Evolutionary conservation across 2,329 filamentous ascomycete genomes (phyloP).

Genomic region (Raffaelea arxii): DNA sequence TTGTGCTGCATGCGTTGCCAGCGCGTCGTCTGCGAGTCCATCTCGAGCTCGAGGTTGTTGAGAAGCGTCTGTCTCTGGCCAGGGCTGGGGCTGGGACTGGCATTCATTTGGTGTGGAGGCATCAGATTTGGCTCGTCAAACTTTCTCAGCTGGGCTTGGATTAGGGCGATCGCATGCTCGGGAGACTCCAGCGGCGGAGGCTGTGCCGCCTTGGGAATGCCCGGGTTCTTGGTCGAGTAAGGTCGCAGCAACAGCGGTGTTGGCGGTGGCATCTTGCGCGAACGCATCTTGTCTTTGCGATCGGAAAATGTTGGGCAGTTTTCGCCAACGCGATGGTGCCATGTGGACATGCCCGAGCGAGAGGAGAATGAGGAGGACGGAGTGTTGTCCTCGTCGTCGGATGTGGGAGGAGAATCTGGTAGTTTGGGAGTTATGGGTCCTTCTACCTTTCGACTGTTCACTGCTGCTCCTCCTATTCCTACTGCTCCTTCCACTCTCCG

Average conservation of each 20-base stretch:
- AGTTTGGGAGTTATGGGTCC: no score
- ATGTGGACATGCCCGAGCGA: constrained; percentile 27
- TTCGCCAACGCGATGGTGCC: constrained; percentile 51
- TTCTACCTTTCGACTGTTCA: no score
- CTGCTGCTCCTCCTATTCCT: background rate
- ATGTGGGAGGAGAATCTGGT: no score
- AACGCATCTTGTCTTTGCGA: constrained; percentile 32
- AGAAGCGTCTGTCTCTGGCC: constrained; percentile 38
- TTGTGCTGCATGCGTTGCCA: constrained; percentile 50
- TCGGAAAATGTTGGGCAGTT: constrained; percentile 49
- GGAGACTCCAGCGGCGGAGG: constrained; percentile 45
- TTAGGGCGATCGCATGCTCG: constrained; percentile 34
- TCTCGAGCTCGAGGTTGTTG: constrained; percentile 51
- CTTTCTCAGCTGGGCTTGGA: constrained; percentile 41
- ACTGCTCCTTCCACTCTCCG: background rate
- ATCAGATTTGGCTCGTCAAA: constrained; percentile 29
- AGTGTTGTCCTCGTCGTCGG: no score
- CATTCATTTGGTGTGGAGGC: no score
- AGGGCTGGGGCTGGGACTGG: constrained; percentile 25
- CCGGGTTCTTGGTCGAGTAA: constrained; percentile 27
- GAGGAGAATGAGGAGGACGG: no score
- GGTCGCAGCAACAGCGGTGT: constrained; percentile 41
- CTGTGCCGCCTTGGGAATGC: constrained; percentile 36
- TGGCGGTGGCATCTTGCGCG: constrained; percentile 46
- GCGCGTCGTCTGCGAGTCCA: constrained; percentile 48